A percentile compares a stretch with the other conserved stretches of the same genome.
Evolutionary conservation across 2,329 filamentous ascomycete species (phyloP).

Genomic region (Aureobasidium leucospermi): DNA sequence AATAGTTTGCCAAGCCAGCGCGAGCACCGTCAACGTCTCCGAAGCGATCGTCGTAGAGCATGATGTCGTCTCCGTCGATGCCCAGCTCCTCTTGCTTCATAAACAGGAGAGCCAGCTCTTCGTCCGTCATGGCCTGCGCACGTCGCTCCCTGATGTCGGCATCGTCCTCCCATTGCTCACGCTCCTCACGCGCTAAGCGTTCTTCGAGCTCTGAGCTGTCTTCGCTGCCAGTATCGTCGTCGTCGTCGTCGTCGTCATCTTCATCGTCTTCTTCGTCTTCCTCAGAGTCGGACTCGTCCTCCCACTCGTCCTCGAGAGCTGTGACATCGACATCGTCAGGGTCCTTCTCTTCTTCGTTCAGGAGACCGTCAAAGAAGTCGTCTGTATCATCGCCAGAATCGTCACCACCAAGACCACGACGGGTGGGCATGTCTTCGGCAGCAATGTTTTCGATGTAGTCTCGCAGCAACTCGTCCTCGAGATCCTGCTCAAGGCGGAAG

Average conservation of each 20-base stretch:
- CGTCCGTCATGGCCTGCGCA: slow-evolving; percentile 46
- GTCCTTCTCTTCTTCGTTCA: slow-evolving; percentile 22
- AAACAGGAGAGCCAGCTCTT: slow-evolving; percentile 54
- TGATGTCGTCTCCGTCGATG: slow-evolving; percentile 50
- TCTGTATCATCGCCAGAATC: slow-evolving; percentile 15
- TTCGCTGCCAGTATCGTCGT: slow-evolving; percentile 29
- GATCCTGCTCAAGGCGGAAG: slow-evolving; percentile 24
- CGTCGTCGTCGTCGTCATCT: slow-evolving; percentile 33
- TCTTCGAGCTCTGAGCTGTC: slow-evolving; percentile 29
- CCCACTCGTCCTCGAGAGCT: slow-evolving; percentile 16
- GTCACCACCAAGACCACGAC: slow-evolving; percentile 7
- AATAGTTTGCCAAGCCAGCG: slow-evolving; percentile 24
- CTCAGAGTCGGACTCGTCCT: slow-evolving; percentile 8
- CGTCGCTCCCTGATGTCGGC: slow-evolving; percentile 35
- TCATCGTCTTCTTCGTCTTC: slow-evolving; percentile 25
- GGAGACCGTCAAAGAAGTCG: slow-evolving; percentile 23
- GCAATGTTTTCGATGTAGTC: slow-evolving; percentile 66
- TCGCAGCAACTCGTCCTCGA: slow-evolving; percentile 52
- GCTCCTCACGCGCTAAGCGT: slow-evolving; percentile 27
- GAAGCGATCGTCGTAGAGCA: slow-evolving; percentile 44
- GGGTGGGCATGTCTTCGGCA: slow-evolving; percentile 18
- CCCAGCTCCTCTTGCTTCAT: slow-evolving; percentile 58
- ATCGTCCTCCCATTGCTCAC: slow-evolving; percentile 32
- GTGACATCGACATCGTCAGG: slow-evolving; percentile 19
- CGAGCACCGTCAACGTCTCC: slow-evolving; percentile 26